Evolutionary conservation across 352 stramenopile species (phyloP).

Genomic region (Phytophthora uliginosa): DNA sequence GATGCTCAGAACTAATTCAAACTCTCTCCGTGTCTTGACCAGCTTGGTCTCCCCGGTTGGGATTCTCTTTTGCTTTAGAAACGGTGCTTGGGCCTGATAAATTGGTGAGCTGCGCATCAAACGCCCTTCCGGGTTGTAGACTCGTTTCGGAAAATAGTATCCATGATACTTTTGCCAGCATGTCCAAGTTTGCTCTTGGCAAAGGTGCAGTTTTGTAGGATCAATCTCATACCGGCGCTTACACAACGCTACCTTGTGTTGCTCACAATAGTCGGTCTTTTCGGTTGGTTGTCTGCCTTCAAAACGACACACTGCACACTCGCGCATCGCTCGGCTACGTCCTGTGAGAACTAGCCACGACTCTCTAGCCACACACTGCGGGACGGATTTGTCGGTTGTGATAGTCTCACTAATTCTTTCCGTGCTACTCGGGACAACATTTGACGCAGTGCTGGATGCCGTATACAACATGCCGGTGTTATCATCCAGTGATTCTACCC

Average conservation of each 20-base stretch:
- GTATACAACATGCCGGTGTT: conserved; percentile 1
- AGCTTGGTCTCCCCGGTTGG: no score
- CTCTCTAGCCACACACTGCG: background rate
- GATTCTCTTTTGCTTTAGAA: background rate
- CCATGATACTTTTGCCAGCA: conserved; percentile 15
- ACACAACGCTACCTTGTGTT: conserved; percentile 7
- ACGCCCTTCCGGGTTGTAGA: background rate
- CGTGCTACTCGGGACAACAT: background rate
- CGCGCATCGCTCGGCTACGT: conserved; percentile 4
- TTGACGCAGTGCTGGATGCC: background rate
- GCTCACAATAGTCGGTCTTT: conserved; percentile 7
- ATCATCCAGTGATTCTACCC: background rate
- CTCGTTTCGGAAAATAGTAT: conserved; percentile 6
- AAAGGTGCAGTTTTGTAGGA: background rate
- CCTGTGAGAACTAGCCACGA: conserved; percentile 6
- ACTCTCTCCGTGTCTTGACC: no score
- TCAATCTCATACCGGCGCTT: conserved; percentile 3
- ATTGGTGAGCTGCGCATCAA: conserved; percentile 11
- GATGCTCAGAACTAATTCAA: no score
- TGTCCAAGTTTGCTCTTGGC: background rate
- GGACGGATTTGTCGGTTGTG: background rate
- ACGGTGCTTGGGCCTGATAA: conserved; percentile 10
- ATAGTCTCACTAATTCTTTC: background rate
- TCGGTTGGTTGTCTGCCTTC: conserved; percentile 9
- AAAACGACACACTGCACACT: conserved; percentile 8